Conservation (phyloP, 768 basidiomycete genomes). For the Suillus alpinus region DNA sequence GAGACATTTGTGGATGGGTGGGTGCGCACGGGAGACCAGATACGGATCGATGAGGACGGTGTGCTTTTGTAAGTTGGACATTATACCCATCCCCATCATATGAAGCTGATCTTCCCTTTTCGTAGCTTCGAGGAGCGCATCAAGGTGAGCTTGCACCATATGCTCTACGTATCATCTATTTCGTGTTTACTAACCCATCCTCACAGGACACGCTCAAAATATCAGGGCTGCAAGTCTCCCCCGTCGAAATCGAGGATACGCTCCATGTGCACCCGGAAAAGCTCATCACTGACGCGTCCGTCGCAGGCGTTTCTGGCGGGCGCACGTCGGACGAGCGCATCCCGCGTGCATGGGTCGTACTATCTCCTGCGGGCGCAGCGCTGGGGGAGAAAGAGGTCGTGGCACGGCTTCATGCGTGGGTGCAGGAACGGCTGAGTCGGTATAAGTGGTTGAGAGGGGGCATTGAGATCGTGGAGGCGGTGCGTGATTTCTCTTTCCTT, state of each 20-base stretch:
- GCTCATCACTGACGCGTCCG: conserved; percentile 62
- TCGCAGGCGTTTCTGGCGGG: conserved; percentile 72
- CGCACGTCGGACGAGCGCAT: conserved; percentile 70
- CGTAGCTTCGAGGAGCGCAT: conserved; percentile 67
- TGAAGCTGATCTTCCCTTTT: too few relatives aligned
- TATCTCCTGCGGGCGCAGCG: conserved; percentile 52
- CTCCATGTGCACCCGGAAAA: conserved; percentile 60
- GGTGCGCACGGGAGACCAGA: conserved; percentile 72
- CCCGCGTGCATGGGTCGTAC: conserved; percentile 76
- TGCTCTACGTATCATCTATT: conserved; percentile 16
- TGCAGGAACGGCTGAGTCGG: conserved; percentile 58
- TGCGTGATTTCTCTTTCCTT: conserved; percentile 26
- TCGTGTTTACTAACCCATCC: neutral
- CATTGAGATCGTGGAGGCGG: conserved; percentile 60
- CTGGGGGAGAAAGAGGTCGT: conserved; percentile 41
- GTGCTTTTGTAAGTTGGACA: conserved; percentile 56
- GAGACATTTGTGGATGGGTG: conserved; percentile 72
- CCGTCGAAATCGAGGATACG: conserved; percentile 70
- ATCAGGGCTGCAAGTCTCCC: conserved; percentile 77
- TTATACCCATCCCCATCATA: too few relatives aligned
- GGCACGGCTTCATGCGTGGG: conserved; percentile 56
- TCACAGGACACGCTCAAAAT: conserved; percentile 77
- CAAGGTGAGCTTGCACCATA: conserved; percentile 45
- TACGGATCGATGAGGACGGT: conserved; percentile 56
- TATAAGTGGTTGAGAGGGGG: conserved; percentile 80